Percentiles rank a stretch among this genome's conserved stretches.
phyloP scores from a whole-genome alignment of 2,329 filamentous ascomycete species.

The Cladophialophora immunda region DNA sequence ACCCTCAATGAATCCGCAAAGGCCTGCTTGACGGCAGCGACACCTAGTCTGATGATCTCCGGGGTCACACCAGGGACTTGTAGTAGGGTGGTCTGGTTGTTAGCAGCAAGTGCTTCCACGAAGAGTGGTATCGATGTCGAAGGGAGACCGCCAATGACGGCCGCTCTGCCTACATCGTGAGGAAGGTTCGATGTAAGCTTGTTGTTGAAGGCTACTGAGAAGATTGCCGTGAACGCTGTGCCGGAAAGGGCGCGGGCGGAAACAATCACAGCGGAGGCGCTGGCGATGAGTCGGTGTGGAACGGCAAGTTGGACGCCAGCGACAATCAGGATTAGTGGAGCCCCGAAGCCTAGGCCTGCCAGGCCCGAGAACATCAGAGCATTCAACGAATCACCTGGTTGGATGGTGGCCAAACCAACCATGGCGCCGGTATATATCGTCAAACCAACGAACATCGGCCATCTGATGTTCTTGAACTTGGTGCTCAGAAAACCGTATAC shows the following conservation, averaged over 20 bases:
- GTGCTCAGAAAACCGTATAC: constrained; percentile 25
- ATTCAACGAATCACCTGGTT: constrained; percentile 14
- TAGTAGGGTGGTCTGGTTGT: constrained; percentile 24
- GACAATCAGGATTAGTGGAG: constrained; percentile 25
- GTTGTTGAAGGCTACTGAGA: constrained; percentile 22
- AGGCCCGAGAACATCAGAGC: constrained; percentile 21
- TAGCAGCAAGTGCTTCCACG: constrained; percentile 20
- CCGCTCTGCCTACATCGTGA: constrained; percentile 4
- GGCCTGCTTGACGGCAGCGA: constrained; percentile 25
- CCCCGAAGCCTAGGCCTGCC: constrained; percentile 23
- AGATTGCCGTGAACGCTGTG: constrained; percentile 31
- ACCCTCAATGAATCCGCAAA: constrained; percentile 30
- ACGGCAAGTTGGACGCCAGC: constrained; percentile 23
- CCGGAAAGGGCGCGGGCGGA: constrained; percentile 28
- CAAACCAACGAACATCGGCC: constrained; percentile 26
- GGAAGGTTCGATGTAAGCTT: neutral
- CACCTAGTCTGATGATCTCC: neutral
- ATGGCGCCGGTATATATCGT: constrained; percentile 19
- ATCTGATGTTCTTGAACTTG: constrained; percentile 28
- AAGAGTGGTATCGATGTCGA: constrained; percentile 18
- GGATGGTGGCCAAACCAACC: constrained; percentile 24
- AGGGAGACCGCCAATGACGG: constrained; percentile 15
- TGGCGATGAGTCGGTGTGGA: constrained; percentile 24
- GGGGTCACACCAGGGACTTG: constrained; percentile 17
- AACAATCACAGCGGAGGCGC: constrained; percentile 20